Evolutionary conservation across 257 asterid genomes (phyloP), one percentile per base, ranked within the genome.

Genomic region (Gentiana macrophylla): DNA sequence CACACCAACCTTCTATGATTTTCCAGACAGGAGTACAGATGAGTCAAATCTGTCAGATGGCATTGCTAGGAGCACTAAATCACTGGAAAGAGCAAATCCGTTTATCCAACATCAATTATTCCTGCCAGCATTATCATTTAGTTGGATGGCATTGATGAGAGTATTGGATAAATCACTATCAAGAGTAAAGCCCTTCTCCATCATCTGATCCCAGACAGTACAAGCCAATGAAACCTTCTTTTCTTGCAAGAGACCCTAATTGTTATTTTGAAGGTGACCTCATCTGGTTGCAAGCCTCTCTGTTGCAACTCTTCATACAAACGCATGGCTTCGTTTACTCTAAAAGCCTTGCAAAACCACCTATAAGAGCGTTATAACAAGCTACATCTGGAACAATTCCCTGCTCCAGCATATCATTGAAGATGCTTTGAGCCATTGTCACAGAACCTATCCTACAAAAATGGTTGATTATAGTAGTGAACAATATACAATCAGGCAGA

Each of bases 131-230:
- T 69, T 67, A 49, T 64, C 80, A 61, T 69, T 78, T 9, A 77
- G 58, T 56, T 67, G 77, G 66, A 83, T 78, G 58, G 87, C 82
- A 50, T 70, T 72, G 35, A 83, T 75, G 57, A 92, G 89, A 63
- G 76, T 68, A 66, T 79, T 79, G 3, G 97, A 86, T 59, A 85
- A 70, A 80, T 83, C 81, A 63, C 78, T 73, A 53, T 92, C 94
- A 64, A 88, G 97, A 4, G 95, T 80, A 73, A 81, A 88, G 36
- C 99, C 99, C 72, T 79, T 83, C 73, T 76, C 95, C 97, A 92
- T 85, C 97, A 92, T 88, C 54, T 74, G 84, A 70, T 88, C 97
- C 99, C 99, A 92, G 44, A 88, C 67, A 47, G 78, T 73, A 77
- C 87, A 80, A 55, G 99, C 99, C 79, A 68, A 62, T 41, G 82